Evolutionary conservation across 148 eudicot genomes (phyloP).

Genomic region (Rhododendron kiyosumense): DNA sequence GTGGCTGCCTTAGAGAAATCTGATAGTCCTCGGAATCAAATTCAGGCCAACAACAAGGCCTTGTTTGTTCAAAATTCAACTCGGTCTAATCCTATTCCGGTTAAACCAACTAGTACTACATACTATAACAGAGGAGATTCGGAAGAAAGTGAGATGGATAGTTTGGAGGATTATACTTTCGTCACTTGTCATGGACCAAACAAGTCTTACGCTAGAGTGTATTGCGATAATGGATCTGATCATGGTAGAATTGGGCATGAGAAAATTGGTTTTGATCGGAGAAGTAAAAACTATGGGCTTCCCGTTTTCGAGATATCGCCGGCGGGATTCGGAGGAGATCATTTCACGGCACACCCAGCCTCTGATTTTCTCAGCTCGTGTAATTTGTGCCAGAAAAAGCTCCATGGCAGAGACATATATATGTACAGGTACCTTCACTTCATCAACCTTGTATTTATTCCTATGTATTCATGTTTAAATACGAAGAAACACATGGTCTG

Average conservation of each 20-base stretch:
- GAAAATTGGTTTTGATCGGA: conserved; percentile 7
- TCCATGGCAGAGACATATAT: background rate
- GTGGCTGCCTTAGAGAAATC: conserved; percentile 55
- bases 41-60: conserved; percentile 23
- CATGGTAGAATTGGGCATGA: background rate
- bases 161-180: conserved; percentile 54
- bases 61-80: conserved; percentile 22
- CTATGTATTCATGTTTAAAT: background rate
- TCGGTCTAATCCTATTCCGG: conserved; percentile 42
- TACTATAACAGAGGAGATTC: background rate
- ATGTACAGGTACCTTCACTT: background rate
- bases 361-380: background rate
- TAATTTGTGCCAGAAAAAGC: background rate
- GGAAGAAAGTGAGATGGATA: conserved; percentile 18
- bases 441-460: background rate
- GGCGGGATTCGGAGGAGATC: background rate
- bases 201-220: conserved; percentile 42
- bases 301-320: conserved; percentile 45
- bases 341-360: background rate
- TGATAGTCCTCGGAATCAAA: conserved; percentile 9
- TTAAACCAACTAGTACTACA: conserved; percentile 2
- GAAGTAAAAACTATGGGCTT: conserved; percentile 1
- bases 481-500: background rate
- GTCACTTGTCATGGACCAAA: conserved; percentile 54
- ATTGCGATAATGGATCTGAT: conserved; percentile 28